A percentile compares a stretch with the other conserved stretches of the same genome.
Evolutionary conservation across 805 yeast genomes (phyloP).

Genomic region (Diddensiella transvaalensis): DNA sequence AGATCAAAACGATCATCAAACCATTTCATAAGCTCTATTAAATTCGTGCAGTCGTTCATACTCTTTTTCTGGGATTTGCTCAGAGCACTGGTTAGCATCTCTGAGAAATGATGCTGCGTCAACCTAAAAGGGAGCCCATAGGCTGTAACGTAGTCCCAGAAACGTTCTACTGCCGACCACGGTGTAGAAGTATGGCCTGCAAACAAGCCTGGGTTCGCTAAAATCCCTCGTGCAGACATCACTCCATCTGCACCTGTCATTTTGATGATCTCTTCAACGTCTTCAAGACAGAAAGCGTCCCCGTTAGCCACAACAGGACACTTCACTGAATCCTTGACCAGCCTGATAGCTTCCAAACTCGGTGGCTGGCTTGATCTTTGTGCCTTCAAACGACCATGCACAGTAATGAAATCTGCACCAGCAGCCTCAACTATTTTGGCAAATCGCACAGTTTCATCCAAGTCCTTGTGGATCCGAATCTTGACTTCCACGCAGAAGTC

Average conservation of each 20-base stretch:
- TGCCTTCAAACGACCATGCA: constrained; percentile 85
- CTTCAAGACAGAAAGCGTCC: constrained; percentile 73
- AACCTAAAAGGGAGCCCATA: constrained; percentile 84
- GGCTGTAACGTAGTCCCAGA: constrained; percentile 72
- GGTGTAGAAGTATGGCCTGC: constrained; percentile 72
- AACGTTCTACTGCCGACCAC: constrained; percentile 84
- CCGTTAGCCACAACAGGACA: constrained; percentile 95
- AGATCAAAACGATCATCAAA: constrained; percentile 68
- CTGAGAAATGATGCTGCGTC: constrained; percentile 80
- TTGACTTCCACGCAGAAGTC: constrained; percentile 81
- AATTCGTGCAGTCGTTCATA: constrained; percentile 56
- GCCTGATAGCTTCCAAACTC: constrained; percentile 73
- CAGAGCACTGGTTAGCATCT: constrained; percentile 69
- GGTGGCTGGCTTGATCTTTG: constrained; percentile 85
- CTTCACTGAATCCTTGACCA: constrained; percentile 49
- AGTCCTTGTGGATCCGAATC: constrained; percentile 79
- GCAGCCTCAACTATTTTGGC: constrained; percentile 73
- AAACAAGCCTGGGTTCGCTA: constrained; percentile 85
- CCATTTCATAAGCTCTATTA: constrained; percentile 75
- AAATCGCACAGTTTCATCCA: constrained; percentile 66
- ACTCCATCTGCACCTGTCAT: constrained; percentile 83
- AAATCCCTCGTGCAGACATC: constrained; percentile 90
- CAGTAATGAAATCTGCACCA: constrained; percentile 91
- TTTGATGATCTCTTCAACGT: constrained; percentile 58
- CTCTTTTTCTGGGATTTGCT: constrained; percentile 49